These are phyloP conservation scores for Pulveroboletus ravenelii DNA, from an alignment of 768 basidiomycete species.

Conservation along the genomic window DNA sequence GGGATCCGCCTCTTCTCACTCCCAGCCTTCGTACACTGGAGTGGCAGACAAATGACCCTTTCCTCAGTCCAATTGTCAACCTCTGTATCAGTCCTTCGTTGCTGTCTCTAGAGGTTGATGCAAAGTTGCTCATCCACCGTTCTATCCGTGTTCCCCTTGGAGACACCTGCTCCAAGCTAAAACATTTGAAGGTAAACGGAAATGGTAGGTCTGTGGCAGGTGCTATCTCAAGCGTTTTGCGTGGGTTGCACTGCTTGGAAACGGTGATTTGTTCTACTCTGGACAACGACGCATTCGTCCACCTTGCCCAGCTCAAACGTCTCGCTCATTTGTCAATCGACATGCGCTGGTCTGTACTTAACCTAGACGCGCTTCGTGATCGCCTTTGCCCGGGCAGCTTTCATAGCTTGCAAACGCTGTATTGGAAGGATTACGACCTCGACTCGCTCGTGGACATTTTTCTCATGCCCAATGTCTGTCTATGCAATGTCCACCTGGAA, in stretches of 20 bases:
- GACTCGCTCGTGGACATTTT: conserved; percentile 15
- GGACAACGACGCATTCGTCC: conserved; percentile 20
- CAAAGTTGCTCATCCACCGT: conserved; percentile 11
- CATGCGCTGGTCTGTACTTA: conserved; percentile 22
- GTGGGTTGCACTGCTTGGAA: conserved; percentile 13
- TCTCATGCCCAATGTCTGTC: conserved; percentile 14
- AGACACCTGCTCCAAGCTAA: conserved; percentile 13
- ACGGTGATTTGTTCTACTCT: conserved; percentile 16
- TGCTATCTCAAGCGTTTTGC: conserved; percentile 12
- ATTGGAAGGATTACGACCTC: conserved; percentile 22
- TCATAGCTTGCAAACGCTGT: conserved; percentile 10
- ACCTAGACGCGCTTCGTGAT: conserved; percentile 10
- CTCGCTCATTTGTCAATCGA: conserved; percentile 20
- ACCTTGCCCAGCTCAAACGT: conserved; percentile 18
- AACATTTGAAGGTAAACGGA: conserved; percentile 19
- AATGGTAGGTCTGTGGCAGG: conserved; percentile 13
- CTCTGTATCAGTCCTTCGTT: conserved; percentile 20
- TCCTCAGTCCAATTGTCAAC: conserved; percentile 9
- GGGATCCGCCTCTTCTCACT: conserved; percentile 17
- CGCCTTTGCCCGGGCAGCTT: conserved; percentile 11
- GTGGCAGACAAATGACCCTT: conserved; percentile 9
- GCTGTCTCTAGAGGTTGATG: conserved; percentile 21
- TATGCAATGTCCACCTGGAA: conserved; percentile 11
- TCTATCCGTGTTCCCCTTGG: conserved; percentile 11
- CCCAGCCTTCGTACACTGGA: conserved; percentile 20